phyloP scores from a whole-genome alignment of 1,284 basidiomycete genomes.

The Afroboletus lepidellus region DNA sequence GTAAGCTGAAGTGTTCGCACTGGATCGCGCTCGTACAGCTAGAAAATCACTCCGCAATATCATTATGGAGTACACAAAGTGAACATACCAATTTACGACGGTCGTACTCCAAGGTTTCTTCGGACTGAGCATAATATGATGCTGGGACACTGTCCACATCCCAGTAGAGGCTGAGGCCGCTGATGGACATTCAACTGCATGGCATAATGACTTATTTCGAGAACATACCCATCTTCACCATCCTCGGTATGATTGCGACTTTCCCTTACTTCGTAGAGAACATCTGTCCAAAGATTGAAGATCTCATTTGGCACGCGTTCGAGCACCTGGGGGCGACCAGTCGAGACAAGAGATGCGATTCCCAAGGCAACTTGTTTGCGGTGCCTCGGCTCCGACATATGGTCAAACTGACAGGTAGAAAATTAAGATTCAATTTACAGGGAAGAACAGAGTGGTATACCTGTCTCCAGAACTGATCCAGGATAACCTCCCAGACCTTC shows the following conservation, averaged over 20 bases:
- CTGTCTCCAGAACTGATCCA: conserved; percentile 80
- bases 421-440: not conserved
- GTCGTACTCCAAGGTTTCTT: conserved; percentile 66
- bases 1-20: conserved; percentile 63
- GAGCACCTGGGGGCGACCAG: conserved; percentile 68
- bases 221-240: conserved; percentile 36
- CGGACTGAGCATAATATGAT: conserved; percentile 54
- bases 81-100: conserved; percentile 63
- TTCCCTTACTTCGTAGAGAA: conserved; percentile 84
- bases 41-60: conserved; percentile 12
- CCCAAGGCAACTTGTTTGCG: conserved; percentile 76
- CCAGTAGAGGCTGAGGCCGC: conserved; percentile 59
- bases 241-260: conserved; percentile 44
- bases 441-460: conserved; percentile 38
- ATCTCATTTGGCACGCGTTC: conserved; percentile 68
- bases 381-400: conserved; percentile 75
- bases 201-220: not conserved
- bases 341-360: conserved; percentile 68
- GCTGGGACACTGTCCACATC: conserved; percentile 56
- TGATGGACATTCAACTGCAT: conserved; percentile 10
- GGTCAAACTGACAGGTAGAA: conserved; percentile 64
- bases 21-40: conserved; percentile 70
- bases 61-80: not conserved
- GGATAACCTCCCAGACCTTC: conserved; percentile 58
- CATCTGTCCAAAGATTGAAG: conserved; percentile 89